Evolutionary conservation across 495 filamentous ascomycete genomes (phyloP), one percentile per base, ranked within the genome.

Genomic region (Schizothecium vesticola): DNA sequence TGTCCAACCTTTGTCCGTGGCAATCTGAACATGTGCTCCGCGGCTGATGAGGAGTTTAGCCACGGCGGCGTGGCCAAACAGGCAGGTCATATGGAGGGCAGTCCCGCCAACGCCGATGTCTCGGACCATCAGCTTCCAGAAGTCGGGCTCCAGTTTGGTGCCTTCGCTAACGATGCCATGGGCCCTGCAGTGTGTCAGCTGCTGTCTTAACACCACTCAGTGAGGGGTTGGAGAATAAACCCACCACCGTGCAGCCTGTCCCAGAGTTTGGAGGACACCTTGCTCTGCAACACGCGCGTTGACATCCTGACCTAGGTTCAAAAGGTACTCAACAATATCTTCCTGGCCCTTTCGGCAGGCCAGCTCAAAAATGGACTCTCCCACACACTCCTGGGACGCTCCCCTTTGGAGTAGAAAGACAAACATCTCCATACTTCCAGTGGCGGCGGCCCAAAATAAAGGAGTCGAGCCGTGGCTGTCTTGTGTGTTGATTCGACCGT

Each of bases 401-500:
- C 61, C 26, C 16, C 61, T 19, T 51, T 63, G 61, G 16, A 63
- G 61, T 19, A 63, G 29, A 23, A 63, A 63, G n/a, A 63, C 61
- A 36, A 63, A 63, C 61, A 63, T 63, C 61, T 63, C 61, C 61
- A 63, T 63, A 23, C 23, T 63, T 3, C 61, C 61, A 19, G 19
- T 33, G 61, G 23, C 61, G n/a, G 61, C 61, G 23, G 61, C 61
- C 26, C 61, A 63, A 36, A 21, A 36, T 19, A 63, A 21, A 21
- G 61, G 61, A 10, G 61, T 63, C n/a, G 61, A 63, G 1, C 61
- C 61, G 21, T 36, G 28, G 23, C 61, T 63, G 61, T 63, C 61
- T 24, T 36, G 33, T 25, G 16, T 63, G 61, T 63, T 63, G 16
- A 63, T 19, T 36, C 60, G 60, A 29, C 12, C 10, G 22, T 62